A percentile compares a stretch with the other conserved stretches of the same genome.
Evolutionary conservation across 495 filamentous ascomycete species (phyloP).

Genomic region (Hypoxylon crocopeplum): DNA sequence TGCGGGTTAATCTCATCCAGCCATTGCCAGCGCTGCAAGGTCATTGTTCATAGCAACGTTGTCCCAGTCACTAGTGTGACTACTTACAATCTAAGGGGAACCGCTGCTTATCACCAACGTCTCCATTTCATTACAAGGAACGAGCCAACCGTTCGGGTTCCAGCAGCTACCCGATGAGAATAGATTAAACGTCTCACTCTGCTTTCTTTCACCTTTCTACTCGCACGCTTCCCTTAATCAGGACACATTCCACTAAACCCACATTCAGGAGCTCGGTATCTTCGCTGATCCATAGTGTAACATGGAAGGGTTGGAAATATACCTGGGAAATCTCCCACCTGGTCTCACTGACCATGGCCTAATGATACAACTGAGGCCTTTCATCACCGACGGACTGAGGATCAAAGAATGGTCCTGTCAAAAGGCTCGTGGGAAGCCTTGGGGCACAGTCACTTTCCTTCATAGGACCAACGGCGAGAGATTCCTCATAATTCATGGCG

Average conservation of each 20-base stretch:
- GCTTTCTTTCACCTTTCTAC: too few species aligned
- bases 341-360: conserved; percentile 44
- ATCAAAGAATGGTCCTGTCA: conserved; percentile 47
- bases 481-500: conserved; percentile 45
- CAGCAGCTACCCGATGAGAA: too few species aligned
- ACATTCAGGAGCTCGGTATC: not conserved
- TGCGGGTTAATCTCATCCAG: too few species aligned
- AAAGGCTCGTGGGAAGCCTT: conserved; percentile 37
- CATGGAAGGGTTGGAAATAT: conserved; percentile 49
- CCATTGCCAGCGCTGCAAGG: too few species aligned
- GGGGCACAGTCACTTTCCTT: conserved; percentile 49
- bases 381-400: conserved; percentile 37
- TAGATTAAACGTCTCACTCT: not conserved
- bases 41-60: too few species aligned
- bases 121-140: too few species aligned
- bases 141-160: too few species aligned
- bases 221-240: not conserved
- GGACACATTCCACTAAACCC: not conserved
- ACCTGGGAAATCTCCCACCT: conserved; percentile 45
- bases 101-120: too few species aligned
- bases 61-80: too few species aligned
- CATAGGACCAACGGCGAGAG: conserved; percentile 38
- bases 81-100: too few species aligned
- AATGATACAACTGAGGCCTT: conserved; percentile 40
- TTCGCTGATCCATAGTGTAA: not conserved